Percentiles rank a stretch among this genome's conserved stretches.
phyloP scores from a whole-genome alignment of 805 yeast species.

The Komagataella populi region DNA sequence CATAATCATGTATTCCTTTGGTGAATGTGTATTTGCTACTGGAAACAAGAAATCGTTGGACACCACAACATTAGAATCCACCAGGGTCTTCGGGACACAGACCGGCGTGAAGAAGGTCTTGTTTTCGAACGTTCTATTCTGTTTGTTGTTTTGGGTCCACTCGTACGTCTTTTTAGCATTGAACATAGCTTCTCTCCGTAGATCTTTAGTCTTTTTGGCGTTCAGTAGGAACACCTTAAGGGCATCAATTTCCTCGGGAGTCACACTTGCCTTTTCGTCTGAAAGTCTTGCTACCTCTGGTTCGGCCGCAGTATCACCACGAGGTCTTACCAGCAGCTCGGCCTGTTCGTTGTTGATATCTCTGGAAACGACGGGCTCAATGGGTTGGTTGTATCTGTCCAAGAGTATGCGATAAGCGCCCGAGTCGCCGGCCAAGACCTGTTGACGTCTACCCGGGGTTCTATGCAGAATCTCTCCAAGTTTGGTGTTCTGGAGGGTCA shows the following conservation, averaged over 20 bases:
- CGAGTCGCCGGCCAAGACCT: not conserved
- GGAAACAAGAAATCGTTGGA: conserved; percentile 10
- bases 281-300: conserved; percentile 2
- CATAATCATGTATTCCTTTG: conserved; percentile 9
- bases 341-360: conserved; percentile 4
- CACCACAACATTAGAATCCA: conserved; percentile 6
- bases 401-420: not conserved
- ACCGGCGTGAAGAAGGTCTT: conserved; percentile 34
- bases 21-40: conserved; percentile 1
- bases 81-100: conserved; percentile 16
- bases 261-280: not conserved
- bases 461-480: not conserved
- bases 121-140: conserved; percentile 25
- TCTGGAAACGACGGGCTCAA: not conserved
- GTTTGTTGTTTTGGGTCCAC: conserved; percentile 24
- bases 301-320: conserved; percentile 14
- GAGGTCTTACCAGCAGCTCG: conserved; percentile 2
- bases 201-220: conserved; percentile 26
- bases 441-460: not conserved
- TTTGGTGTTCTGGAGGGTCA: not conserved
- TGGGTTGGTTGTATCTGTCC: not conserved
- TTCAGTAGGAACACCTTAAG: conserved; percentile 28
- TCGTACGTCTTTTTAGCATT: conserved; percentile 38
- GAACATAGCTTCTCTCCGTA: conserved; percentile 27
- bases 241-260: conserved; percentile 11